These are phyloP conservation scores for Populus davidiana DNA, from an alignment of 345 rosid genomes.

Conservation along the genomic window DNA sequence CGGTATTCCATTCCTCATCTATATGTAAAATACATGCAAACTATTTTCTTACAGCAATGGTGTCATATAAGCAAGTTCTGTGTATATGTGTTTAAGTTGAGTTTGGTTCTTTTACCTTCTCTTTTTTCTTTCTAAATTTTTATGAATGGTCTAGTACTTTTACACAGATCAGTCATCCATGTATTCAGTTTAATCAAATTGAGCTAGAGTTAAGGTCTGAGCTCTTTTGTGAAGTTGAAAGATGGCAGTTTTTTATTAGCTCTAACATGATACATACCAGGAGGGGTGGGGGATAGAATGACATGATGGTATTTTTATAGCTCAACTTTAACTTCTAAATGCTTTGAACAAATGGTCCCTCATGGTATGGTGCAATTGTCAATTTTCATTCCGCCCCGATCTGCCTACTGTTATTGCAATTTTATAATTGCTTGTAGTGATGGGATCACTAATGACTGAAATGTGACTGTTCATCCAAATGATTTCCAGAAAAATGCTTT, in stretches of 20 bases:
- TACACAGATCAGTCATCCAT: neutral
- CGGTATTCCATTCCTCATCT: neutral
- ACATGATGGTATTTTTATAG: neutral
- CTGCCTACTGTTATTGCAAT: neutral
- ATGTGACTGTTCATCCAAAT: neutral
- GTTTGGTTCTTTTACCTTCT: neutral
- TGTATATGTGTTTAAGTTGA: neutral
- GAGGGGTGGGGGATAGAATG: neutral
- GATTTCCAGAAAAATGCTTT: conserved; percentile 85
- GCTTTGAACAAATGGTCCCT: neutral
- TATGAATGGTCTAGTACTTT: neutral
- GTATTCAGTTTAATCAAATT: neutral
- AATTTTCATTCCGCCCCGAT: neutral
- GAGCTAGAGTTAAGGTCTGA: neutral
- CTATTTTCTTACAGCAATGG: neutral
- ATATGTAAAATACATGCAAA: neutral
- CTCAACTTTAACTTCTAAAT: neutral
- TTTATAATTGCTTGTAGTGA: neutral
- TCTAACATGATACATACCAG: neutral
- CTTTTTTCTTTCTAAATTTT: no score
- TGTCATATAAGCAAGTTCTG: neutral
- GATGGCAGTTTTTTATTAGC: neutral
- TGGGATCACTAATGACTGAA: neutral
- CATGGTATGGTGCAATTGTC: neutral
- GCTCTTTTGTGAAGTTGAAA: neutral